phyloP scores from a whole-genome alignment of 148 eudicot genomes.

The Rhododendron griersonianum region DNA sequence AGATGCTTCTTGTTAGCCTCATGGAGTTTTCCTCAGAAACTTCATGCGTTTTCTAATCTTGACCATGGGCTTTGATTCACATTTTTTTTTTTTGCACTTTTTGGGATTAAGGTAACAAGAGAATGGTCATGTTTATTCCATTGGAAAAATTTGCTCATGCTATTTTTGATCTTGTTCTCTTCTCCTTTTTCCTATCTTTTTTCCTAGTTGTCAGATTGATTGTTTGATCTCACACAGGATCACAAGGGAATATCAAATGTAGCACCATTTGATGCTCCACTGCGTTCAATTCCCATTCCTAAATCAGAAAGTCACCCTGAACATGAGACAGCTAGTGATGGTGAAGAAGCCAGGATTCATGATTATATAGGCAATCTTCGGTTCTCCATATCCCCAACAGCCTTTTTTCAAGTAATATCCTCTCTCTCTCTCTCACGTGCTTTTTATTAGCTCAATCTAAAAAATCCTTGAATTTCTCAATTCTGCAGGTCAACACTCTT shows the following conservation, averaged over 20 bases:
- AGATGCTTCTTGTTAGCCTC: neutral
- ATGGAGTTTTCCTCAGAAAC: neutral
- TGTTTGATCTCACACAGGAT: slow-evolving; percentile 48
- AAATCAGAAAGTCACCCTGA: slow-evolving; percentile 27
- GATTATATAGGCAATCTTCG: slow-evolving; percentile 75
- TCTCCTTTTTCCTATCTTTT: neutral
- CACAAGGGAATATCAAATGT: slow-evolving; percentile 92
- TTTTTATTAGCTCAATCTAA: neutral
- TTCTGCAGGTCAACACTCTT: slow-evolving; percentile 79
- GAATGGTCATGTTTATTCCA: neutral
- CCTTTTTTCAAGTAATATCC: slow-evolving; percentile 78
- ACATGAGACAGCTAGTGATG: slow-evolving; percentile 22
- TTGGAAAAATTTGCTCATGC: neutral
- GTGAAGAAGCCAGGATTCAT: slow-evolving; percentile 66
- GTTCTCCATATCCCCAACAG: slow-evolving; percentile 87
- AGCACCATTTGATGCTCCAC: slow-evolving; percentile 78
- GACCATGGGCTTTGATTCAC: neutral
- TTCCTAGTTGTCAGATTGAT: neutral
- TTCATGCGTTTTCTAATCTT: neutral
- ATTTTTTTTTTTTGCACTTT: neutral
- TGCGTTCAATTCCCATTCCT: slow-evolving; percentile 50
- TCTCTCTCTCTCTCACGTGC: neutral
- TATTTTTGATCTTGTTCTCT: slow-evolving; percentile 1
- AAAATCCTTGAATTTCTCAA: neutral
- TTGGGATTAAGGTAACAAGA: neutral